Percentiles rank a stretch among this genome's conserved stretches.
Conservation (phyloP, 2,329 filamentous ascomycete species). For the Aspergillus felis region DNA sequence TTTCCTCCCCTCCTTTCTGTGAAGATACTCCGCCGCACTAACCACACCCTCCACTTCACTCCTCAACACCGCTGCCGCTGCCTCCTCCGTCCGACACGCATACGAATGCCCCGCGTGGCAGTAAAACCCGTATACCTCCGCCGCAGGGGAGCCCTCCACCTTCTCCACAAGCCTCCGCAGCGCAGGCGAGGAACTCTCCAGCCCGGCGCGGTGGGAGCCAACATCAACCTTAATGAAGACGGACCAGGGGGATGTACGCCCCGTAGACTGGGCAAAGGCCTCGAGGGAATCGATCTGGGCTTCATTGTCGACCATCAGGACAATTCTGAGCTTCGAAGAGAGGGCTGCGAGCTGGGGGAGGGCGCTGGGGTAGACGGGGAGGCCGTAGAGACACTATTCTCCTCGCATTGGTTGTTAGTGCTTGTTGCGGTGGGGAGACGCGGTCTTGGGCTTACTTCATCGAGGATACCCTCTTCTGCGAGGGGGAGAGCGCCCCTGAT, state of each 20-base stretch:
- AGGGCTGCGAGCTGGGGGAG: slow-evolving; percentile 29
- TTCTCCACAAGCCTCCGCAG: slow-evolving; percentile 11
- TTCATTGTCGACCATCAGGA: slow-evolving; percentile 34
- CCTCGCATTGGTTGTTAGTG: not conserved
- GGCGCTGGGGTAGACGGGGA: slow-evolving; percentile 38
- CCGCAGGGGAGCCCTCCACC: slow-evolving; percentile 12
- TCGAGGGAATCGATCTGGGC: slow-evolving; percentile 21
- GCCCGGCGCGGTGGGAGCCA: slow-evolving; percentile 19
- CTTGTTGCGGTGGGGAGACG: not conserved
- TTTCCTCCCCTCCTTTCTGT: not conserved
- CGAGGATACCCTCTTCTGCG: slow-evolving; percentile 37
- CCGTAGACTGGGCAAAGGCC: slow-evolving; percentile 2
- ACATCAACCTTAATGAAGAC: slow-evolving; percentile 26
- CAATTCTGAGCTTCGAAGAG: slow-evolving; percentile 26
- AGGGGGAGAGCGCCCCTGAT: slow-evolving; percentile 39
- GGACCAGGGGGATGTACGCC: slow-evolving; percentile 10
- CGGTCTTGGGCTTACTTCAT: slow-evolving; percentile 32
- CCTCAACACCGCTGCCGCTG: slow-evolving; percentile 15
- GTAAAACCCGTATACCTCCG: slow-evolving; percentile 19
- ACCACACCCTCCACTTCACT: slow-evolving; percentile 18
- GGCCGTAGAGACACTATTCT: slow-evolving; percentile 34
- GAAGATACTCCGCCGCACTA: slow-evolving; percentile 8
- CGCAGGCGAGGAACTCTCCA: slow-evolving; percentile 10
- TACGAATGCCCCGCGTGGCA: slow-evolving; percentile 26
- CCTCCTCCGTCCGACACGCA: slow-evolving; percentile 19